These are phyloP conservation scores for Tolypocladium guangdongense DNA, from an alignment of 2,329 filamentous ascomycete genomes.

Conservation along the genomic window DNA sequence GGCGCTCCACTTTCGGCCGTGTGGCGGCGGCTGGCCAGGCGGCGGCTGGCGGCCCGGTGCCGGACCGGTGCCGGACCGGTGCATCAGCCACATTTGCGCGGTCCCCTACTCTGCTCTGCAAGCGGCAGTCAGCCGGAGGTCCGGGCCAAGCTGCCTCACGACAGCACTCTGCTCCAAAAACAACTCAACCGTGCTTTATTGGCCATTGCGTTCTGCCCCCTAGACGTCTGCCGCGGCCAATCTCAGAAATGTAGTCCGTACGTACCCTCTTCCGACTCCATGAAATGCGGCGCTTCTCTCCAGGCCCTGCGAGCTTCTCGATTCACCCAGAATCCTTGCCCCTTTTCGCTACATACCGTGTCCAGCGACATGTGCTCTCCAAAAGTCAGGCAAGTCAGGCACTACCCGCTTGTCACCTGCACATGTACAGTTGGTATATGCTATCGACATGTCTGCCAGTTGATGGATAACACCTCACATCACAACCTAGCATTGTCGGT, in stretches of 20 bases:
- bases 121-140: not conserved
- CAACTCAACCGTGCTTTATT: not conserved
- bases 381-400: not conserved
- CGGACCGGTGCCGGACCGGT: no score
- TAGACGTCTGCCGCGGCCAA: not conserved
- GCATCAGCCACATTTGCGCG: no score
- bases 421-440: not conserved
- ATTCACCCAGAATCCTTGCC: not conserved
- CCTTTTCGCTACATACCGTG: not conserved
- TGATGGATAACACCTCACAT: constrained; percentile 9
- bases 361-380: not conserved
- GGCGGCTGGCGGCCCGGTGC: no score
- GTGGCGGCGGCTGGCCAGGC: no score
- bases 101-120: no score
- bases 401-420: not conserved
- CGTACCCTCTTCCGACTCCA: not conserved
- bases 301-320: not conserved
- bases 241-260: not conserved
- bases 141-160: not conserved
- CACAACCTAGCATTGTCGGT: constrained; percentile 9
- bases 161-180: not conserved
- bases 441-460: not conserved
- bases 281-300: not conserved
- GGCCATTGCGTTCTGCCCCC: not conserved
- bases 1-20: no score